Base-by-base conservation (phyloP, 73 alveolate species). In the Stentor coeruleus region DNA sequence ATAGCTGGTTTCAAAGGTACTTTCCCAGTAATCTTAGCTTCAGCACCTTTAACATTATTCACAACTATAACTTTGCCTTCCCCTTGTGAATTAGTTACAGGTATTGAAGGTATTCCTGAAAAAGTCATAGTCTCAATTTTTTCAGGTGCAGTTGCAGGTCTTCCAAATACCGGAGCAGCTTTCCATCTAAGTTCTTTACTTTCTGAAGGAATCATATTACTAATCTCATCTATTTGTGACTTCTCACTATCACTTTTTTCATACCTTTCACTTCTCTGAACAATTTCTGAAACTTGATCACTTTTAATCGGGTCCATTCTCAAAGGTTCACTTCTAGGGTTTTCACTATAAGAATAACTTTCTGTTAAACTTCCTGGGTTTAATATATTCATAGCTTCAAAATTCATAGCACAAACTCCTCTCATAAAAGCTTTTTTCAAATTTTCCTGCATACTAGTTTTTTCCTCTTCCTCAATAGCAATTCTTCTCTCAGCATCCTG, bases 321-420 rank as follows among this genome's bases (percentile, higher is more conserved):
- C 26, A 0, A 6, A 1, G n/a, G 6, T 36, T 31, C 38, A 37
- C 20, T 31, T 38, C 35, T 20, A 20, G 14, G 38, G 6, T 75
- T 35, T n/a, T 6, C n/a, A 39, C 66, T 35, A 31, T 37, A 39
- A 38, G 38, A 33, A 14, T 26, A 20, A 38, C 38, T 40, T 20
- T 75, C 83, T 0, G 20, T 36, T 30, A 33, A 33, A 66, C 35
- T 66, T 66, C 26, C 38, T 0, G 93, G 93, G 77, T 92, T 82
- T 3, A 97, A 86, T 38, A 97, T 97, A 89, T 94, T 89, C 99
- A 97, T 97, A 3, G 99, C 99, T 81, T 97, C 99, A 89, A 97
- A 94, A 85, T 97, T 97, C 90, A 97, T 76, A 1, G 99, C 98
- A 91, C 98, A 96, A 41, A 97, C 99, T 74, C 99, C 99, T 76